Evolutionary conservation across 1,284 basidiomycete species (phyloP), one percentile per base, ranked within the genome.

Genomic region (Leucoagaricus sp.): DNA sequence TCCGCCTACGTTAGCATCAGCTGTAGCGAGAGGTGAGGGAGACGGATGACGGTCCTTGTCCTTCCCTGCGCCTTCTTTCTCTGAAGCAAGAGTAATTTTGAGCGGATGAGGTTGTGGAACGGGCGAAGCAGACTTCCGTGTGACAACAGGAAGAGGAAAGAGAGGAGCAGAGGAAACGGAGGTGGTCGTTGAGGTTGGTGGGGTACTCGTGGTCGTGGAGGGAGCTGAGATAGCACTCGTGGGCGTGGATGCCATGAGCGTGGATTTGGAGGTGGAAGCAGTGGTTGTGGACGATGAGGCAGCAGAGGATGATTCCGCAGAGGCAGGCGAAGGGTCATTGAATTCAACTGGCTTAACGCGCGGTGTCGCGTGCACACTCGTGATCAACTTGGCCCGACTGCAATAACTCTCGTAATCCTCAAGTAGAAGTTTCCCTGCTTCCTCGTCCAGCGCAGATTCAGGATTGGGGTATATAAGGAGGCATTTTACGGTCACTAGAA

Each of bases 381-480:
- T 94, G 64, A 93, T 91, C 38, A 94, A 77, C 67, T 80, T 84
- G 15, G 92, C 92, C 45, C 91, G 83, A 53, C 86, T 83, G 71
- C 85, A 93, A 66, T 94, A 96, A 64, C 84, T 89, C 42, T 89
- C 84, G 70, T 95, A 95, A 65, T 94, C 87, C 69, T 96, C 95
- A 49, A 96, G 77, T 48, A 98, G 73, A 55, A 96, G 79, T 70
- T 94, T 95, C 15, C 94, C 94, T 0, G 95, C 94, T 71, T 96
- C 94, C 69, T 97, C 94, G 70, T 98, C 93, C 54, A 98, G 77
- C 0, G 96, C 95, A 13, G 92, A 94, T 71, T 98, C 96, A 17
- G 96, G 93, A 69, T 98, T 98, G 12, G 96, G 96, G 66, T 94
- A 94, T 64, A 98, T 97, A 60, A 98, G 82, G 31, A 98, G 84